Evolutionary conservation across 768 basidiomycete genomes (phyloP).

Genomic region (Amyloporia xantha): DNA sequence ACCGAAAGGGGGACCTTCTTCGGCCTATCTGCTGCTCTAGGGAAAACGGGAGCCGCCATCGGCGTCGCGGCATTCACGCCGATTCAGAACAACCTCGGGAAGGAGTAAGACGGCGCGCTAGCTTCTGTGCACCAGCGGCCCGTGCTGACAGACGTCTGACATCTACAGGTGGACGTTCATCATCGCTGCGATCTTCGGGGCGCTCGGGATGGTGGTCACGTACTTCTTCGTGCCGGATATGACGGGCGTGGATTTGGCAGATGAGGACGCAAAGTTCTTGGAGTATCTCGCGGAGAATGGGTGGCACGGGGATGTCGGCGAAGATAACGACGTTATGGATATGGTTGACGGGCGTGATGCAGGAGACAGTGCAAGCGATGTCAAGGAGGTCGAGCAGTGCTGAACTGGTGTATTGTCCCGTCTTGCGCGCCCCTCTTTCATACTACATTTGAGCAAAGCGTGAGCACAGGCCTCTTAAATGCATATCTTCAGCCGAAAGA

Average conservation of each 20-base stretch:
- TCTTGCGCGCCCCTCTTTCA: no score
- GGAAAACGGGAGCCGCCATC: slow-evolving; percentile 67
- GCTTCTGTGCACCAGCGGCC: neutral
- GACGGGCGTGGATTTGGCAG: slow-evolving; percentile 59
- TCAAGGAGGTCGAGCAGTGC: no score
- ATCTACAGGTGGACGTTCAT: slow-evolving; percentile 55
- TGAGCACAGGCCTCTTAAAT: no score
- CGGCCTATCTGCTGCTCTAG: slow-evolving; percentile 38
- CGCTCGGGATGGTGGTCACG: slow-evolving; percentile 55
- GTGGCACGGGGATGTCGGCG: slow-evolving; percentile 60
- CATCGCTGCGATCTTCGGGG: slow-evolving; percentile 61
- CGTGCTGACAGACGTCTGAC: neutral
- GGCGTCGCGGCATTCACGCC: slow-evolving; percentile 68
- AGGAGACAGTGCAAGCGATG: no score
- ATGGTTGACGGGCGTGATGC: no score
- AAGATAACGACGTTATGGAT: slow-evolving; percentile 21
- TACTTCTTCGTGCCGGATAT: slow-evolving; percentile 65
- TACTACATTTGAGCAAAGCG: no score
- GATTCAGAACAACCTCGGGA: slow-evolving; percentile 60
- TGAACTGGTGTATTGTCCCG: no score
- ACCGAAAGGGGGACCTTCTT: neutral
- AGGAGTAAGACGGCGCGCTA: slow-evolving; percentile 35
- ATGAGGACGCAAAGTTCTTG: slow-evolving; percentile 59
- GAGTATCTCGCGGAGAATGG: slow-evolving; percentile 55
- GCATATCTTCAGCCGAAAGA: no score